Conservation (phyloP, 306 rosid genomes). For the Vigna hirtella region DNA sequence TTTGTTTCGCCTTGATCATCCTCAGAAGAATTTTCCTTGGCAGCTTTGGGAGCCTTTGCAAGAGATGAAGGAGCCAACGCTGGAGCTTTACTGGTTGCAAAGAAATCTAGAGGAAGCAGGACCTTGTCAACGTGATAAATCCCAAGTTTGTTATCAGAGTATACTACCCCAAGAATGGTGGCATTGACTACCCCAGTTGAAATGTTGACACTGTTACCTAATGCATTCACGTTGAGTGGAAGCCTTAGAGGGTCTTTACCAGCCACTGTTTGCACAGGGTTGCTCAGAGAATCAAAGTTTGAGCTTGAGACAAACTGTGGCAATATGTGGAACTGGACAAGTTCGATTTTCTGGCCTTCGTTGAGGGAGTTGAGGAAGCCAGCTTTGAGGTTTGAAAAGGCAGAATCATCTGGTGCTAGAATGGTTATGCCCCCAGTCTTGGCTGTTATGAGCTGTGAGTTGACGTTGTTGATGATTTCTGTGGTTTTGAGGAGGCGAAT, state of each 20-base stretch:
- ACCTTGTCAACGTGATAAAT: constrained; percentile 66
- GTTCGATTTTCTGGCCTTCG: constrained; percentile 43
- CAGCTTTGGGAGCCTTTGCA: constrained; percentile 59
- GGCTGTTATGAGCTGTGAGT: no score
- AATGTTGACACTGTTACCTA: constrained; percentile 61
- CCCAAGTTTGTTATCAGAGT: constrained; percentile 60
- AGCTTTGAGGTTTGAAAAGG: constrained; percentile 43
- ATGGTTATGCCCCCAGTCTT: no score
- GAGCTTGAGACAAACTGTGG: constrained; percentile 39
- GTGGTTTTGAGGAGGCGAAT: no score
- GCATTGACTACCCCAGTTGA: constrained; percentile 73
- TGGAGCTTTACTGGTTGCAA: constrained; percentile 53
- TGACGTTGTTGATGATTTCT: no score
- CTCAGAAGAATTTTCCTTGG: constrained; percentile 40
- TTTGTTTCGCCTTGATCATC: constrained; percentile 38
- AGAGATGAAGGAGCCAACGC: constrained; percentile 58
- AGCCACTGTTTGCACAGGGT: constrained; percentile 48
- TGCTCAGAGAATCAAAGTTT: constrained; percentile 44
- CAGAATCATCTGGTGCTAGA: constrained; percentile 41
- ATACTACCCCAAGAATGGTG: constrained; percentile 54
- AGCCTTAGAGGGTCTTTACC: constrained; percentile 33
- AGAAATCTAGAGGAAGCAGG: constrained; percentile 66
- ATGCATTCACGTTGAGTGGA: constrained; percentile 57
- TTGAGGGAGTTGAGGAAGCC: constrained; percentile 44
- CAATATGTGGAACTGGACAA: constrained; percentile 45